These are phyloP conservation scores for Rhodamnia rubescens DNA, from an alignment of 345 rosid genomes.

Conservation along the genomic window DNA sequence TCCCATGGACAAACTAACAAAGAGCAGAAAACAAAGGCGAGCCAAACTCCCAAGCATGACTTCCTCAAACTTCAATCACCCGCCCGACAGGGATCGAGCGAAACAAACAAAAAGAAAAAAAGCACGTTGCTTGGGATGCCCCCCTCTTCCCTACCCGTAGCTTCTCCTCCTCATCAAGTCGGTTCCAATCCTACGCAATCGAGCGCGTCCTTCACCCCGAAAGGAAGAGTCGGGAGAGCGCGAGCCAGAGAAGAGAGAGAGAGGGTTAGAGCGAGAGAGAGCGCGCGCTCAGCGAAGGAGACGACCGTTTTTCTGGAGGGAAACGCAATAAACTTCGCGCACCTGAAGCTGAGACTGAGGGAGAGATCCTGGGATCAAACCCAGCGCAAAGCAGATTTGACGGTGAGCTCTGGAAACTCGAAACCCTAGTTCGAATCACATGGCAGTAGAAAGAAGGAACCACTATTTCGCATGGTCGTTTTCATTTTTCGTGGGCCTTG, in stretches of 20 bases:
- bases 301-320: not conserved
- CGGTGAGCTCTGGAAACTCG: not conserved
- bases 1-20: not conserved
- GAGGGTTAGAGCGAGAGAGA: not conserved
- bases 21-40: not conserved
- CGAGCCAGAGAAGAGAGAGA: not conserved
- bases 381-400: not conserved
- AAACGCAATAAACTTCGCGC: not conserved
- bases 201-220: not conserved
- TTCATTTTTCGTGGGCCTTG: not conserved
- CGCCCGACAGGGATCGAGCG: not conserved
- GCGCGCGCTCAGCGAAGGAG: not conserved
- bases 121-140: not conserved
- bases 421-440: slow-evolving; percentile 64
- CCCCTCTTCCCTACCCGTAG: not conserved
- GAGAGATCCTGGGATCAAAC: slow-evolving; percentile 6
- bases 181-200: not conserved
- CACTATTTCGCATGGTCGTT: not conserved
- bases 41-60: not conserved
- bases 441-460: slow-evolving; percentile 1
- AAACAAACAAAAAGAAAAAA: not conserved
- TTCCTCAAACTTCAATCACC: not conserved
- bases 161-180: not conserved
- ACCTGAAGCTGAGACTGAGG: not conserved
- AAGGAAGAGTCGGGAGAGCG: not conserved